Percentiles rank a stretch among this genome's conserved stretches.
Conservation (phyloP, 495 filamentous ascomycete species). For the Penicillium verhagenii region DNA sequence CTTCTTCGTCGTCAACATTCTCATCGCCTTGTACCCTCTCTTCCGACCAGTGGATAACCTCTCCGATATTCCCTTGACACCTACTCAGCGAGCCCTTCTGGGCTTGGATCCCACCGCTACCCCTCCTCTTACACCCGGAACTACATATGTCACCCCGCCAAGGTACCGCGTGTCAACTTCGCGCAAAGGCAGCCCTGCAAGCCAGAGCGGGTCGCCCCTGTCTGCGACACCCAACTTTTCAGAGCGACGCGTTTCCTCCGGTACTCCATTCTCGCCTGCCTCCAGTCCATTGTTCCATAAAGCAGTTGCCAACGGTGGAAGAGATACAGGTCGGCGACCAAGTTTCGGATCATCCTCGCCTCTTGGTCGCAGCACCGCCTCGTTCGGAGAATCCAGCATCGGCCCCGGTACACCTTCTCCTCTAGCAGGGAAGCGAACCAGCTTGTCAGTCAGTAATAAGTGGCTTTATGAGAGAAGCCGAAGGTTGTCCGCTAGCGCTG, state of each 20-base stretch:
- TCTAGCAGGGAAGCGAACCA: slow-evolving; percentile 58
- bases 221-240: slow-evolving; percentile 46
- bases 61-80: slow-evolving; percentile 86
- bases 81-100: slow-evolving; percentile 79
- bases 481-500: slow-evolving; percentile 44
- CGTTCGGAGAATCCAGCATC: slow-evolving; percentile 30
- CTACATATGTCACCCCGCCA: slow-evolving; percentile 78
- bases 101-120: slow-evolving; percentile 70
- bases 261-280: slow-evolving; percentile 49
- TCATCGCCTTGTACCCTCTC: slow-evolving; percentile 64
- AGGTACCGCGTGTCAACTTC: slow-evolving; percentile 77
- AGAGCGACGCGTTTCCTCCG: slow-evolving; percentile 34
- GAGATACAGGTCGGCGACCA: slow-evolving; percentile 53
- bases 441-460: slow-evolving; percentile 75
- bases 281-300: slow-evolving; percentile 71
- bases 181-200: slow-evolving; percentile 51
- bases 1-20: slow-evolving; percentile 64
- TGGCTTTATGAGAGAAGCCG: slow-evolving; percentile 84
- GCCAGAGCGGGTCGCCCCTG: slow-evolving; percentile 53
- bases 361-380: slow-evolving; percentile 42
- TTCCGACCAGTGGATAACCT: slow-evolving; percentile 70
- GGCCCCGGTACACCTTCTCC: slow-evolving; percentile 63
- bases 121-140: slow-evolving; percentile 62
- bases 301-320: slow-evolving; percentile 51
- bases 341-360: slow-evolving; percentile 57